These are phyloP conservation scores for Apiotrichum gracile DNA, from an alignment of 1,284 basidiomycete species.

Conservation along the genomic window DNA sequence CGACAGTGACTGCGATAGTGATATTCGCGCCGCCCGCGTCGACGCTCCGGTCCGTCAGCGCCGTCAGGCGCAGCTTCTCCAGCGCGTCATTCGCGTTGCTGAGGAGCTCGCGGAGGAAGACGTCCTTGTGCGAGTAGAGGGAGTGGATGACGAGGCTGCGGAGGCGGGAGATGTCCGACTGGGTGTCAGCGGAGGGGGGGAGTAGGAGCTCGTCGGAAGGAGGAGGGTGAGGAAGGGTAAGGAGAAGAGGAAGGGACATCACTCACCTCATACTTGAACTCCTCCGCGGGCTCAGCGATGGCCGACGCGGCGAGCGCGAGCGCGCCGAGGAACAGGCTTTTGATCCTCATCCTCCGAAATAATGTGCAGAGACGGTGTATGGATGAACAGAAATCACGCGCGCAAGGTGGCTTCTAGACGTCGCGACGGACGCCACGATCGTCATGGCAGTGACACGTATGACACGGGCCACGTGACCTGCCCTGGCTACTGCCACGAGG, in stretches of 20 bases:
- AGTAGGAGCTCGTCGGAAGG: neutral
- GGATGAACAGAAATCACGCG: neutral
- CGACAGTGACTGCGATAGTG: constrained; percentile 68
- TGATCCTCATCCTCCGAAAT: constrained; percentile 19
- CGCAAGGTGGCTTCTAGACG: neutral
- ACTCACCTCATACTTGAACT: constrained; percentile 65
- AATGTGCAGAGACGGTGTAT: no score
- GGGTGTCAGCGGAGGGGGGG: constrained; percentile 4
- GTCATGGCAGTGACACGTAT: no score
- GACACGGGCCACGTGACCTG: no score
- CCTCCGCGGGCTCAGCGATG: constrained; percentile 28
- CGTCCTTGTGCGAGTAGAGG: constrained; percentile 59
- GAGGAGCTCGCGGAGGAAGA: constrained; percentile 86
- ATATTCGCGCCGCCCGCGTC: constrained; percentile 66
- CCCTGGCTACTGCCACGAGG: no score
- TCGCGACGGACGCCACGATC: no score
- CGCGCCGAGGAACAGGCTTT: constrained; percentile 14
- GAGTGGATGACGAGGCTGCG: constrained; percentile 83
- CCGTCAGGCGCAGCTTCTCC: constrained; percentile 79
- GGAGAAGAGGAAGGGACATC: neutral
- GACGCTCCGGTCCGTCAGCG: constrained; percentile 74
- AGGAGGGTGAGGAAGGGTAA: no score
- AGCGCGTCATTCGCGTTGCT: constrained; percentile 93
- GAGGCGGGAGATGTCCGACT: constrained; percentile 88
- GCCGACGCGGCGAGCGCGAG: constrained; percentile 51